Conservation (phyloP, 2,329 filamentous ascomycete species). For the Diaporthe nobilis region DNA sequence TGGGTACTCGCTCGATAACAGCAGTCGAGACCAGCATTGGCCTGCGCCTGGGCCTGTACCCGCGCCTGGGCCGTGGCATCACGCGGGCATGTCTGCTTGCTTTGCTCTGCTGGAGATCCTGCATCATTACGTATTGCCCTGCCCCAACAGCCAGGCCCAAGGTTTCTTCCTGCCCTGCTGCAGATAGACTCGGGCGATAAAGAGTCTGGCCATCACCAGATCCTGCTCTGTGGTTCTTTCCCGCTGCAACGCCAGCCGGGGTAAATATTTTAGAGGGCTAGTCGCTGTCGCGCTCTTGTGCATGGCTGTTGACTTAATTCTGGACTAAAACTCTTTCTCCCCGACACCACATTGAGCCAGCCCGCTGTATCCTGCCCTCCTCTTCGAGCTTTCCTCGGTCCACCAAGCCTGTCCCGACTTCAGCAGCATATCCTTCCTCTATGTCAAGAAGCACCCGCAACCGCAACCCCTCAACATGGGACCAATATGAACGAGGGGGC, state of each 20-base stretch:
- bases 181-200: slow-evolving; percentile 27
- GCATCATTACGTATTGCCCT: slow-evolving; percentile 31
- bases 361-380: neutral
- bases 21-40: slow-evolving; percentile 3
- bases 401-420: neutral
- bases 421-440: slow-evolving; percentile 1
- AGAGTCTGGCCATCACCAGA: slow-evolving; percentile 8
- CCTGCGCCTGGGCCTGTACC: neutral
- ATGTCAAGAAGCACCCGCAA: slow-evolving; percentile 44
- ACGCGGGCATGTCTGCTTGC: slow-evolving; percentile 17
- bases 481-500: slow-evolving; percentile 60
- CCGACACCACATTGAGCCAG: neutral
- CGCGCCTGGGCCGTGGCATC: neutral
- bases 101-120: neutral
- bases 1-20: slow-evolving; percentile 18
- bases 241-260: slow-evolving; percentile 14
- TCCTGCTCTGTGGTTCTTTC: neutral
- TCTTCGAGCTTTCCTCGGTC: neutral
- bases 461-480: slow-evolving; percentile 60
- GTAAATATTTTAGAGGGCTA: neutral
- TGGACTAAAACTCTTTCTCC: neutral
- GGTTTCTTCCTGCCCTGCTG: neutral
- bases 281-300: neutral
- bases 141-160: neutral
- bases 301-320: neutral